A percentile compares a stretch with the other conserved stretches of the same genome.
phyloP scores from a whole-genome alignment of 345 rosid genomes.

The Bruguiera sexangula region DNA sequence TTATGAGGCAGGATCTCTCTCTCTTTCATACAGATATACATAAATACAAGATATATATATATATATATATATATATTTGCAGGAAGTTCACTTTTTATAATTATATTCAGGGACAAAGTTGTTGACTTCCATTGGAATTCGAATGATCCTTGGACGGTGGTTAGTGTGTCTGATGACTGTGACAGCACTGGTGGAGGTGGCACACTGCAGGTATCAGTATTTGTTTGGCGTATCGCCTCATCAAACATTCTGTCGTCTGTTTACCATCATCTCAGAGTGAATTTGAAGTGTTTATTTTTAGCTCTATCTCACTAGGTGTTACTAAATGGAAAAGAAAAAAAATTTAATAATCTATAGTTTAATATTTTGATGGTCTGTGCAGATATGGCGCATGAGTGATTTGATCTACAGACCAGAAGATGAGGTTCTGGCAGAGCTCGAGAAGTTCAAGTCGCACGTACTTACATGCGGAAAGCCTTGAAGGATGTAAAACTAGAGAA shows the following conservation, averaged over 20 bases:
- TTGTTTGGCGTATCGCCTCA: not conserved
- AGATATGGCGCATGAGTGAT: slow-evolving; percentile 96
- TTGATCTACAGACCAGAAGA: slow-evolving; percentile 84
- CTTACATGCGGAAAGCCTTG: slow-evolving; percentile 58
- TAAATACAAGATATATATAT: no score
- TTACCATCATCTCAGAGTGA: no score
- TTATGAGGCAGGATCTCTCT: no score
- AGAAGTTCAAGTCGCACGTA: slow-evolving; percentile 76
- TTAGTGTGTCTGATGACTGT: slow-evolving; percentile 97
- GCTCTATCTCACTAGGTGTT: no score
- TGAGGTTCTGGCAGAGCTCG: slow-evolving; percentile 84
- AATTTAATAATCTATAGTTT: not conserved
- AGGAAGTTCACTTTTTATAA: no score
- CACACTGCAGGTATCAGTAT: slow-evolving; percentile 67
- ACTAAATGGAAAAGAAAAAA: not conserved
- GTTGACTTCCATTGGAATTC: slow-evolving; percentile 95
- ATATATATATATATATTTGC: no score
- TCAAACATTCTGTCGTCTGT: not conserved
- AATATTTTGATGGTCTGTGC: slow-evolving; percentile 15
- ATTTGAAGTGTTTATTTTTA: no score
- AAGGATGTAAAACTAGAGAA: not conserved
- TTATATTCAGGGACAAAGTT: slow-evolving; percentile 70
- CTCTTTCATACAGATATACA: no score
- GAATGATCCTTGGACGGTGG: slow-evolving; percentile 91
- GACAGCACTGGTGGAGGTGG: slow-evolving; percentile 94